Evolutionary conservation across 2,329 filamentous ascomycete genomes (phyloP), one percentile per base, ranked within the genome.

Genomic region (Colletotrichum truncatum): DNA sequence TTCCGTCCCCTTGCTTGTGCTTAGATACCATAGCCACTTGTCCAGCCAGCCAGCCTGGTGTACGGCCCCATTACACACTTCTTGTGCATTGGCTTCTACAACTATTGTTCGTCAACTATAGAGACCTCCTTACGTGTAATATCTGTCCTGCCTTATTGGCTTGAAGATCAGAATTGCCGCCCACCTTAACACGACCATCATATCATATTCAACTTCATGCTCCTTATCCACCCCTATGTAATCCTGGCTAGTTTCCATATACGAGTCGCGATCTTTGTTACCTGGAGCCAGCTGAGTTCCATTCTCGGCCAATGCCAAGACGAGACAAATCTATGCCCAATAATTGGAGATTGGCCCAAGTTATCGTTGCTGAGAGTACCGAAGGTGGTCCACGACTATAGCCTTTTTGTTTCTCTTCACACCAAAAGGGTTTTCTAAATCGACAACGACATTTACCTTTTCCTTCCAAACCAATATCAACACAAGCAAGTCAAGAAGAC

Each of bases 101-200:
- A 21, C 46, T 61, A 48, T 56, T 28, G 46, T 34, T 26, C 34
- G 32, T 39, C 56, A 45, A 45, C 34, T 51, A 65, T 49, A 48
- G 46, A 53, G 34, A 23, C 32, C 38, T 64, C 43, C 49, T 25
- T 51, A 18, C 48, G 45, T 36, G 5, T 28, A 36, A 25, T 45
- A 30, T 46, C 38, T 32, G 41, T 5, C 7, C 28, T 32, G n/a
- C 45, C 21, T 45, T 14, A n/a, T 25, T 45, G 21, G 23, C 36
- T 21, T 38, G 32, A 23, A 39, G 34, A 58, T 36, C 43, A 32
- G 49, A 21, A 14, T 16, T 49, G 25, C 8, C 23, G 45, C 41
- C 46, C 49, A 56, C 36, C 49, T 65, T 62, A 30, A 34, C 21
- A 62, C 43, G 49, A 21, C 57, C 43, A 43, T 65, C 43, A 65